Evolutionary conservation across 139 green algal species (phyloP).

Genomic region (Chlamydomonas incerta): DNA sequence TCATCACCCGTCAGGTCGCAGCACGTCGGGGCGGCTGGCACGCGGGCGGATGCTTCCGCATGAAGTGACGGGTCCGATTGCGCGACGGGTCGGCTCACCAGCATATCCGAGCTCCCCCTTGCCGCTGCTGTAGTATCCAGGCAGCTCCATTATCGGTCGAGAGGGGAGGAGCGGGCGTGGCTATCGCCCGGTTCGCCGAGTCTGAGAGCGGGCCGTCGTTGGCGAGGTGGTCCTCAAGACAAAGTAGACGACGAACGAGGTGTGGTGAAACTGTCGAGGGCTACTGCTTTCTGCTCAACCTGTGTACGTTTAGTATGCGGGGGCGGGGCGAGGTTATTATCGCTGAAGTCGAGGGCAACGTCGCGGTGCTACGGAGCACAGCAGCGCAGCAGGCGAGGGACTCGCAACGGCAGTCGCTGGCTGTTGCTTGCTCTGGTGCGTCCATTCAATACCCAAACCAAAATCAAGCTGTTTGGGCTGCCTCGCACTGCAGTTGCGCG

Average conservation of each 20-base stretch:
- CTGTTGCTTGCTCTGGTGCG: too few relatives aligned
- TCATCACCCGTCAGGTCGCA: neutral
- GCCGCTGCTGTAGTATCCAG: neutral
- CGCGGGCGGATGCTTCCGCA: too few relatives aligned
- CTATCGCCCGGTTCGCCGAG: too few relatives aligned
- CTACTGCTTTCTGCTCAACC: neutral
- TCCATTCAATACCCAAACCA: neutral
- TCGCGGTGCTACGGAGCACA: too few relatives aligned
- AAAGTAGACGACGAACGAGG: neutral
- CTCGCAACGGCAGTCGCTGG: too few relatives aligned
- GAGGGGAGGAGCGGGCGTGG: neutral
- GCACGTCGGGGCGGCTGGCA: too few relatives aligned
- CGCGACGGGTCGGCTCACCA: neutral
- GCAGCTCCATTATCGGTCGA: conserved; percentile 1
- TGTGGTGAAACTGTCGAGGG: neutral
- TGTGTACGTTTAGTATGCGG: neutral
- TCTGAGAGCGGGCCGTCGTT: neutral
- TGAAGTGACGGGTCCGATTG: too few relatives aligned
- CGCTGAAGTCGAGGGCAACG: too few relatives aligned
- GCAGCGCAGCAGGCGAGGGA: too few relatives aligned
- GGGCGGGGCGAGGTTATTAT: neutral
- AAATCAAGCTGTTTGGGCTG: neutral
- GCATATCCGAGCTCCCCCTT: conserved; percentile 4
- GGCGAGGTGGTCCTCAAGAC: conserved; percentile 3
- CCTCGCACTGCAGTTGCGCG: neutral